Evolutionary conservation across 2,329 filamentous ascomycete species (phyloP), one percentile per base, ranked within the genome.

Genomic region (Whalleya microplaca): DNA sequence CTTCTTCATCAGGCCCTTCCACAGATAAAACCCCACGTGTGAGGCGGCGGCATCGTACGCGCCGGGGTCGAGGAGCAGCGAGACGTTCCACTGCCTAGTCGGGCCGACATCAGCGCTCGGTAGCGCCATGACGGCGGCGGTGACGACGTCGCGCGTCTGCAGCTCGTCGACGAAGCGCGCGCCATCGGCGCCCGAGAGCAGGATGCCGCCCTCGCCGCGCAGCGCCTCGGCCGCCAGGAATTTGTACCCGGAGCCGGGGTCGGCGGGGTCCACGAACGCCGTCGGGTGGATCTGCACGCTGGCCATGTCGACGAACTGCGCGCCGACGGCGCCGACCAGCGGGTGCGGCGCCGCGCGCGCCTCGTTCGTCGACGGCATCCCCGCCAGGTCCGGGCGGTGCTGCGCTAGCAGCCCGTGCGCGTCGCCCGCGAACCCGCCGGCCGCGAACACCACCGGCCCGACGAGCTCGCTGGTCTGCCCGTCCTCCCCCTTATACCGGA

Each of bases 241-340:
- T 69, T 88, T 88, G 46, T 84, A 78, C 32, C 71, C 70, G 0
- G 77, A 75, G 0, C 61, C 62, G 0, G 75, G 71, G 29, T 77
- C 75, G 1, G 75, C 73, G 0, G 80, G 79, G 59, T 87, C 84
- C 5, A 88, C 74, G 64, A 89, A 88, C 0, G 84, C 84, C 0
- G 85, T 87, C 2, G 86, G 85, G 61, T 89, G 86, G 3, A 88
- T 77, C 68, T 89, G 86, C 2, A 89, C 84, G 55, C 75, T 77
- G 43, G 80, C 76, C 80, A 82, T 82, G 23, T 82, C 80, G 41
- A 82, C 72, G 12, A 81, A 67, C 29, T 71, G 71, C 4, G 78
- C 78, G 16, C 75, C 76, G 0, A 75, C 69, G 1, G 67, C 67
- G 0, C 71, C 63, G 0, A 82, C 71, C 0, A 82, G 62, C 1